These are phyloP conservation scores for Ceratocystis alfenasii DNA, from an alignment of 2,329 filamentous ascomycete species.

Conservation along the genomic window DNA sequence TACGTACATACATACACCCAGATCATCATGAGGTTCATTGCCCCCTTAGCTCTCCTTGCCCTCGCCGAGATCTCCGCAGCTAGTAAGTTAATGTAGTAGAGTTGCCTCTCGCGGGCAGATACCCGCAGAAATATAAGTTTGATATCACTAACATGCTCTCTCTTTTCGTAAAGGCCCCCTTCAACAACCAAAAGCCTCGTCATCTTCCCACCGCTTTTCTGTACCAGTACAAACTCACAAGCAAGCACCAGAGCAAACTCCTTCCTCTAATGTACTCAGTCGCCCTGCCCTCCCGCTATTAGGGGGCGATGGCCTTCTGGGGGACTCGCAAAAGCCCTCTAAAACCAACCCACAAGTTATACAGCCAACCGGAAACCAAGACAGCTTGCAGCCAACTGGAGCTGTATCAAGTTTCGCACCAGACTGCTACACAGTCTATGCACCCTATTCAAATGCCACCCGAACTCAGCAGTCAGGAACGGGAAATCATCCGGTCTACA, in stretches of 20 bases:
- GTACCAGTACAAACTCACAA: not conserved
- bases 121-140: too few relatives aligned
- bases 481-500: not conserved
- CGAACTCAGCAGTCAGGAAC: not conserved
- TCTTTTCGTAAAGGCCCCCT: not conserved
- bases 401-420: not conserved
- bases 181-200: constrained; percentile 6
- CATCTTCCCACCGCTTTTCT: not conserved
- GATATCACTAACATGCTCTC: not conserved
- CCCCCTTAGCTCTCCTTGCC: not conserved
- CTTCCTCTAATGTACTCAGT: not conserved
- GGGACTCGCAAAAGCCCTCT: not conserved
- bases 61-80: constrained; percentile 8
- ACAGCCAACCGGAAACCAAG: too few relatives aligned
- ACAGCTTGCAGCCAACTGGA: not conserved
- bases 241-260: not conserved
- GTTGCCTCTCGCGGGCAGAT: too few relatives aligned
- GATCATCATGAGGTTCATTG: constrained; percentile 3
- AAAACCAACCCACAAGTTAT: not conserved
- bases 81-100: not conserved
- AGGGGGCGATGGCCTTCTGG: not conserved
- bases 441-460: constrained; percentile 18
- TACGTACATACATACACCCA: constrained; percentile 4
- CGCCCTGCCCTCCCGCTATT: not conserved
- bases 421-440: constrained; percentile 19